Conservation (phyloP, 2,329 filamentous ascomycete genomes). For the Hymenoscyphus linearis region DNA sequence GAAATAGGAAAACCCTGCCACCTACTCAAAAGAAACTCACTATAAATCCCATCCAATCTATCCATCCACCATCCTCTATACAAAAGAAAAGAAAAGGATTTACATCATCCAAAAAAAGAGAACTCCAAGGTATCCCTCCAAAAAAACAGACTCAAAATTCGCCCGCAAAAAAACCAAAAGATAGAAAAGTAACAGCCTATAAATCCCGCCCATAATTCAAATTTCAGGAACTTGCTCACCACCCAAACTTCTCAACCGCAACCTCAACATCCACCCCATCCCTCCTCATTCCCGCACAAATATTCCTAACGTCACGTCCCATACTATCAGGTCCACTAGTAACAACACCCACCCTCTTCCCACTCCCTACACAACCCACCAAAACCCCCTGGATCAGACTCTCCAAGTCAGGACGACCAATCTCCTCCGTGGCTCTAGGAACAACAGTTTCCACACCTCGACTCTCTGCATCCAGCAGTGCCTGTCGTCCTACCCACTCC, state of each 20-base stretch:
- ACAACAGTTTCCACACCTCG: constrained; percentile 48
- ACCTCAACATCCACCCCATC: constrained; percentile 46
- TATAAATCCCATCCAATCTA: too few relatives aligned
- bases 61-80: too few relatives aligned
- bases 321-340: constrained; percentile 59
- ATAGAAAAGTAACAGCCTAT: not conserved
- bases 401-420: constrained; percentile 48
- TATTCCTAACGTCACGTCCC: constrained; percentile 55
- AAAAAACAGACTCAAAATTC: not conserved
- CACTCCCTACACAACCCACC: constrained; percentile 25
- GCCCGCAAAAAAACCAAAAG: not conserved
- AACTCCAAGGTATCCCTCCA: not conserved
- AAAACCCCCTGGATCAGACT: constrained; percentile 37
- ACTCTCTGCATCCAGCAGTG: constrained; percentile 43
- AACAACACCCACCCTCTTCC: constrained; percentile 43
- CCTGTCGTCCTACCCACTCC: constrained; percentile 47
- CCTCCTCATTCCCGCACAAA: constrained; percentile 44
- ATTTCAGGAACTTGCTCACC: constrained; percentile 41
- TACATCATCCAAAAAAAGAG: too few relatives aligned
- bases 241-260: constrained; percentile 63
- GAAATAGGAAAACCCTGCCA: too few relatives aligned
- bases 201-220: not conserved
- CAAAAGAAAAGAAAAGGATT: too few relatives aligned
- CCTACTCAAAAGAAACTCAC: too few relatives aligned
- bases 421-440: constrained; percentile 48